Conservation (phyloP, 176 grass and related monocot genomes). For the Carex scoparia region DNA sequence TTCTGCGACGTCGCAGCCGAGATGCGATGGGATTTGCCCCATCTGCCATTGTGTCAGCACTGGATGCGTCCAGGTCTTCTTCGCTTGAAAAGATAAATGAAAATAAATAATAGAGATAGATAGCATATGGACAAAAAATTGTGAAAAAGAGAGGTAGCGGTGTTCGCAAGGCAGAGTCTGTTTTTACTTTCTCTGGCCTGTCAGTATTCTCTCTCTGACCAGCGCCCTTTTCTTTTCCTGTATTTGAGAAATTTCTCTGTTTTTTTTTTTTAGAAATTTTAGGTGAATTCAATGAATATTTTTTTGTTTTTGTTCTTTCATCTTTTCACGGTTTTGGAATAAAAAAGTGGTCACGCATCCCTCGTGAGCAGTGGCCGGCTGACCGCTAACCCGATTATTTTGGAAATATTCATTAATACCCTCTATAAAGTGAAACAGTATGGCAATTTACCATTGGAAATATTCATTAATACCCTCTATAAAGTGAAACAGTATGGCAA, state of each 20-base stretch:
- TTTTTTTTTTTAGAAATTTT: not conserved
- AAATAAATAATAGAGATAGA: not conserved
- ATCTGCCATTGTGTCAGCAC: constrained; percentile 50
- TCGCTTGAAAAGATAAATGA: constrained; percentile 25
- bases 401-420: not conserved
- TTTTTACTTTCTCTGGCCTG: not conserved
- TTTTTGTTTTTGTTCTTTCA: constrained; percentile 17
- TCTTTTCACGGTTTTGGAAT: constrained; percentile 5
- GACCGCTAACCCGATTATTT: not conserved
- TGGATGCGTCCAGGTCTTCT: constrained; percentile 52
- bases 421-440: not conserved
- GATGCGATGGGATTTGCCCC: constrained; percentile 27
- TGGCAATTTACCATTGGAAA: not conserved
- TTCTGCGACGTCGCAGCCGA: constrained; percentile 38
- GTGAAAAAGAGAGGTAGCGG: constrained; percentile 9
- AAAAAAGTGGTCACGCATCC: not conserved
- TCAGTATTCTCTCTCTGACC: not conserved
- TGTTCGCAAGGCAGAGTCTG: constrained; percentile 1
- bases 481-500: not conserved
- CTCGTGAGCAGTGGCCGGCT: not conserved
- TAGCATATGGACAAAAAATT: not conserved
- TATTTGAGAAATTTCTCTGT: not conserved
- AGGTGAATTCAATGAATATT: constrained; percentile 21
- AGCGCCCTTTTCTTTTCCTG: not conserved
- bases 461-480: not conserved